Base-by-base conservation (phyloP, 179 eudicot species). In the Vitellaria paradoxa region DNA sequence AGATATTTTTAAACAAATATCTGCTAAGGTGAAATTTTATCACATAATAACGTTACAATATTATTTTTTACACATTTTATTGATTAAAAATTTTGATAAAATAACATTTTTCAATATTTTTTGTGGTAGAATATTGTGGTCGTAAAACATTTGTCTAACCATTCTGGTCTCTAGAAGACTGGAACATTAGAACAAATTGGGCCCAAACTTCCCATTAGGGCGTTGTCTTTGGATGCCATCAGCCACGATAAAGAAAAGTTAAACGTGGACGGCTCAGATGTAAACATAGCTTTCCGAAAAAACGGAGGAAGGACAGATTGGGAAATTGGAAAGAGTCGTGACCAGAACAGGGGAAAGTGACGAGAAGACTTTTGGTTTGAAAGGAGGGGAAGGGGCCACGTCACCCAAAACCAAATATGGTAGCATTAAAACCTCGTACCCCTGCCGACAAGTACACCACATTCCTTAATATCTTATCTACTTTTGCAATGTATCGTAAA, bases 351-450 rank as follows among this genome's bases (percentile, higher is more conserved):
- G 65, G 11, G 65, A 62, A 62, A 62, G 14, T 62, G 65, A 23
- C 23, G 73, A 4, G 74, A 42, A 65, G 45, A 65, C 46, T 79
- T 65, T 73, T 26, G 63, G 63, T 68, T 68, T 75, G 82, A 65
- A 68, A 47, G 82, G 82, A 67, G 74, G 9, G 50, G 82, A 79
- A 66, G 78, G 18, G 70, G 57, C 82, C 82, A 79, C 82, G 82
- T 79, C 78, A 40, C 69, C 77, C 24, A 0, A 20, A 15, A 3
- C 12, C 37, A 20, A 20, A 4, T 45, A 17, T 11, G 57, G 40
- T 30, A 60, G 78, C 82, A 60, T 59, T 61, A 80, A 74, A 74
- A 80, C 82, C 82, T 80, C 82, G 82, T 80, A 80, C 82, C 82
- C 82, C 65, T 80, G 46, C 78, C 82, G 75, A 68, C 78, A 68